A percentile compares a stretch with the other conserved stretches of the same genome.
Evolutionary conservation across 768 basidiomycete species (phyloP).

Genomic region (Daedaleopsis sinensis): DNA sequence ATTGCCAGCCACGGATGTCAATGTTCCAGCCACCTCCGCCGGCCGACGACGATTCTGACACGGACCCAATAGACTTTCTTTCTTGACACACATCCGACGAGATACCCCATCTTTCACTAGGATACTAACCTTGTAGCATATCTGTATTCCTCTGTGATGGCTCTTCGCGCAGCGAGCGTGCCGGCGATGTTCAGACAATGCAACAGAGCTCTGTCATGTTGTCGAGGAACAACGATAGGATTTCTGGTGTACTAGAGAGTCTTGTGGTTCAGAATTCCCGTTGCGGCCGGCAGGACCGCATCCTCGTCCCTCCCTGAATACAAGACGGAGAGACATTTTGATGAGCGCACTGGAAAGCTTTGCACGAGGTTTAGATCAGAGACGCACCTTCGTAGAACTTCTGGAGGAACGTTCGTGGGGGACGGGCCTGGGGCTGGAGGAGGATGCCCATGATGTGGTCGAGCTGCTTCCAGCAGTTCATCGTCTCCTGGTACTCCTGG

Average conservation of each 20-base stretch:
- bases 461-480: slow-evolving; percentile 92
- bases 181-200: background rate
- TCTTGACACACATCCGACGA: background rate
- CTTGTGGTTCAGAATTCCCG: slow-evolving; percentile 42
- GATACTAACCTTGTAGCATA: background rate
- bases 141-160: background rate
- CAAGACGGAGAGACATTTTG: background rate
- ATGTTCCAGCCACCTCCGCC: background rate
- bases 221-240: too few species aligned
- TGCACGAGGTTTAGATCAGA: background rate
- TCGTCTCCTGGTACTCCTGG: slow-evolving; percentile 91
- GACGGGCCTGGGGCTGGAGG: slow-evolving; percentile 51
- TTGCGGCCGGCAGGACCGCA: slow-evolving; percentile 68
- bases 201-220: background rate
- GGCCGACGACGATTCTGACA: background rate
- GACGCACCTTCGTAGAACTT: slow-evolving; percentile 82
- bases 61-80: slow-evolving; percentile 9
- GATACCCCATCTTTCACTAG: background rate
- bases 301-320: slow-evolving; percentile 74
- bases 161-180: too few species aligned
- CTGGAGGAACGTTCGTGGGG: slow-evolving; percentile 69
- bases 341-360: background rate
- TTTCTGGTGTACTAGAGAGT: slow-evolving; percentile 11
- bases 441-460: slow-evolving; percentile 80
- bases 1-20: background rate